Percentiles rank a stretch among this genome's conserved stretches.
Conservation (phyloP, 2,329 filamentous ascomycete genomes). For the Fusarium torreyae region DNA sequence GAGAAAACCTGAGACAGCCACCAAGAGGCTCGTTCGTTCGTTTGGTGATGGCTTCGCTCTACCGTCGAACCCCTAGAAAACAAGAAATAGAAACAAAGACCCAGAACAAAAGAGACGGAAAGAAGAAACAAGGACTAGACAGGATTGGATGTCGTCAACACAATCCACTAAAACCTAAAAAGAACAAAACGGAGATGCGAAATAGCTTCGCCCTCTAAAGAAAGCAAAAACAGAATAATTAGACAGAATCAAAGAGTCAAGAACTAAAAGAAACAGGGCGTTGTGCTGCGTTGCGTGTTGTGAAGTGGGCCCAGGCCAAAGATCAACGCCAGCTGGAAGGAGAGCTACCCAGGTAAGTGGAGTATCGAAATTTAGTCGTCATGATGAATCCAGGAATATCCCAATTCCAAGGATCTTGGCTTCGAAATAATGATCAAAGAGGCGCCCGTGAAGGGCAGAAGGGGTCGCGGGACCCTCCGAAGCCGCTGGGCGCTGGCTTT, state of each 20-base stretch:
- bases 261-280: too few relatives aligned
- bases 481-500: slow-evolving; percentile 5
- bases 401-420: slow-evolving; percentile 44
- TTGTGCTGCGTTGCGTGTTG: slow-evolving; percentile 14
- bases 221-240: slow-evolving; percentile 21
- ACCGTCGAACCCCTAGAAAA: background rate
- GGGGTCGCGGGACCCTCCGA: slow-evolving; percentile 27
- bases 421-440: slow-evolving; percentile 5
- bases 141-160: slow-evolving; percentile 15
- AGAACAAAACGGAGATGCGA: slow-evolving; percentile 23
- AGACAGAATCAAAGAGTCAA: slow-evolving; percentile 21
- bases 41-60: slow-evolving; percentile 22
- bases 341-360: slow-evolving; percentile 19
- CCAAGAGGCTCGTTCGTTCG: slow-evolving; percentile 24
- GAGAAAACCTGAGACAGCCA: slow-evolving; percentile 16
- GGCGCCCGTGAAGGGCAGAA: background rate
- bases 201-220: slow-evolving; percentile 16
- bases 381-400: slow-evolving; percentile 43
- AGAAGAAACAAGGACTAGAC: slow-evolving; percentile 8
- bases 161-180: slow-evolving; percentile 23
- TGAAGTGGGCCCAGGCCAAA: slow-evolving; percentile 28
- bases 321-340: slow-evolving; percentile 21
- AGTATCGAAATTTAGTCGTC: slow-evolving; percentile 21
- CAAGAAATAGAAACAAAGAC: slow-evolving; percentile 17
- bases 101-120: slow-evolving; percentile 2